phyloP scores from a whole-genome alignment of 345 rosid species.

The Rhodamnia rubescens region DNA sequence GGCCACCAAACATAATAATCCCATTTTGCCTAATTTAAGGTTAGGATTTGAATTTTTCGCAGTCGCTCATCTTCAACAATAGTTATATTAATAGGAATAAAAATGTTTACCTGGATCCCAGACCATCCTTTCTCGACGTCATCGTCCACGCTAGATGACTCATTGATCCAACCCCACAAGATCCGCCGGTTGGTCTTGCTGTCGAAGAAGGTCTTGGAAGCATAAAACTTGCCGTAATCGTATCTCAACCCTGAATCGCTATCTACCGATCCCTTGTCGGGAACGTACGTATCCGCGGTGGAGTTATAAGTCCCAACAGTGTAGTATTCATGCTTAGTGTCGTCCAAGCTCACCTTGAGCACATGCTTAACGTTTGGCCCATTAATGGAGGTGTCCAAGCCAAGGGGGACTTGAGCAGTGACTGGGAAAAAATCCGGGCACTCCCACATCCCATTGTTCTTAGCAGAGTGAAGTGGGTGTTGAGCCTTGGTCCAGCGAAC shows the following conservation, averaged over 20 bases:
- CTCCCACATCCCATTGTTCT: slow-evolving; percentile 41
- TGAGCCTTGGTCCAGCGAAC: slow-evolving; percentile 19
- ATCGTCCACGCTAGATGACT: slow-evolving; percentile 14
- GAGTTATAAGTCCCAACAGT: slow-evolving; percentile 30
- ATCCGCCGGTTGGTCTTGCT: slow-evolving; percentile 21
- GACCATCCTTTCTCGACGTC: slow-evolving; percentile 46
- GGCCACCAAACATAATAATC: not conserved
- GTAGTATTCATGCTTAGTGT: slow-evolving; percentile 26
- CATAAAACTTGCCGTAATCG: slow-evolving; percentile 59
- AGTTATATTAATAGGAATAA: not conserved
- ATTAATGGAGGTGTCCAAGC: slow-evolving; percentile 22
- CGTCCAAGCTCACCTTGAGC: slow-evolving; percentile 34
- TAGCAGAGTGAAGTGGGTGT: slow-evolving; percentile 19
- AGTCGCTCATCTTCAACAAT: not conserved
- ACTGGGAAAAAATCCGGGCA: slow-evolving; percentile 56
- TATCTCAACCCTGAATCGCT: slow-evolving; percentile 23
- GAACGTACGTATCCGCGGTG: slow-evolving; percentile 14
- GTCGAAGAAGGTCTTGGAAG: slow-evolving; percentile 56
- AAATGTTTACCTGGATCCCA: slow-evolving; percentile 37
- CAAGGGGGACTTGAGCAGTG: not conserved
- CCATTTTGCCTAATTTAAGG: not conserved
- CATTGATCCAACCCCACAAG: slow-evolving; percentile 52
- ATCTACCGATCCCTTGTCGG: slow-evolving; percentile 13
- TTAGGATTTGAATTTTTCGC: not conserved
- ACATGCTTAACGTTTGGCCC: slow-evolving; percentile 23